These are phyloP conservation scores for Solanum bulbocastanum DNA, from an alignment of 257 asterid species.

Conservation along the genomic window DNA sequence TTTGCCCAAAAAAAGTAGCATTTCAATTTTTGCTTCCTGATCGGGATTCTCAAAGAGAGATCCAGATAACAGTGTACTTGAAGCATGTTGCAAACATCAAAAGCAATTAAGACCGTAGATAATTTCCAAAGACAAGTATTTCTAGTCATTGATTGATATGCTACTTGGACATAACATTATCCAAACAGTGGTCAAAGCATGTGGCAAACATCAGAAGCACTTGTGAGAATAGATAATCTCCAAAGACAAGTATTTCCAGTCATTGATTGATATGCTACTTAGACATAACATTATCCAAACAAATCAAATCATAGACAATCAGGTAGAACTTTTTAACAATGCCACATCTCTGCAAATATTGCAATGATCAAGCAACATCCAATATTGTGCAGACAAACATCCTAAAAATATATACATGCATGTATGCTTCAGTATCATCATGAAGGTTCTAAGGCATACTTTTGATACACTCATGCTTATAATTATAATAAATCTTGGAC, in stretches of 20 bases:
- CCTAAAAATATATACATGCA: neutral
- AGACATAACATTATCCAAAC: neutral
- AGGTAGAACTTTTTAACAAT: neutral
- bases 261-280: neutral
- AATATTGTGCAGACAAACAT: neutral
- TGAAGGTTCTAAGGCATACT: neutral
- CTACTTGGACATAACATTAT: neutral
- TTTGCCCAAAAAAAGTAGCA: neutral
- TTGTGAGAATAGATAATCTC: neutral
- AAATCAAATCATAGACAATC: neutral
- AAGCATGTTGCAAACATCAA: neutral
- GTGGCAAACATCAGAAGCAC: neutral
- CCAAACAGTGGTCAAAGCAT: neutral
- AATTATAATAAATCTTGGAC: neutral
- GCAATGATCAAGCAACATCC: neutral
- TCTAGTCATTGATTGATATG: neutral
- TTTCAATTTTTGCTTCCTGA: neutral
- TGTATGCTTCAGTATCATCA: neutral
- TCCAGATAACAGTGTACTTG: neutral
- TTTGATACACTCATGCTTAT: neutral
- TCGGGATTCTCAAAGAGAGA: neutral
- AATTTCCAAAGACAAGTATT: neutral
- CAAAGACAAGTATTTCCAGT: neutral
- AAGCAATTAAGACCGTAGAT: neutral
- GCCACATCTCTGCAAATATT: neutral